These are phyloP conservation scores for Porogramme epimiltina DNA, from an alignment of 1,284 basidiomycete genomes.

Conservation along the genomic window DNA sequence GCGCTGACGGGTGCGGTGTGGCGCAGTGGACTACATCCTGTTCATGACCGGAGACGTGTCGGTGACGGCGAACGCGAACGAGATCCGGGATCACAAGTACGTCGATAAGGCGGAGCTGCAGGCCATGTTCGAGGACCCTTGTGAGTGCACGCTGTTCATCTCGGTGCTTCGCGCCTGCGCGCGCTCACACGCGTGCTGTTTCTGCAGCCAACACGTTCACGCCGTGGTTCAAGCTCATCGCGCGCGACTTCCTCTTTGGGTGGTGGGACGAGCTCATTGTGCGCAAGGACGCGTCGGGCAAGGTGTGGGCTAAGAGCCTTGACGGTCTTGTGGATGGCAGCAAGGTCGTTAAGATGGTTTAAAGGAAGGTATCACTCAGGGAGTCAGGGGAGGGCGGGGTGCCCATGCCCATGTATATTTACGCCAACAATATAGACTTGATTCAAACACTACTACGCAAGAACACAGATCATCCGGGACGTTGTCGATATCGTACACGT, in stretches of 20 bases:
- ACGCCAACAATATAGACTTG: neutral
- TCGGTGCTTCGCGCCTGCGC: slow-evolving; percentile 1
- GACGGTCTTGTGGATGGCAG: slow-evolving; percentile 70
- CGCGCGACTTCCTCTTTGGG: slow-evolving; percentile 93
- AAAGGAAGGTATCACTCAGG: too few relatives aligned
- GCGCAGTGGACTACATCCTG: slow-evolving; percentile 96
- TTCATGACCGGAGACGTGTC: slow-evolving; percentile 91
- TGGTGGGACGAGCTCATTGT: slow-evolving; percentile 95
- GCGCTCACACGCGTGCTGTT: slow-evolving; percentile 6
- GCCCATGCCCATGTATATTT: slow-evolving; percentile 1
- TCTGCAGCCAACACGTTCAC: slow-evolving; percentile 84
- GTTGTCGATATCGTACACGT: too few relatives aligned
- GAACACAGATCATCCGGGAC: too few relatives aligned
- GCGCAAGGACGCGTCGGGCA: slow-evolving; percentile 60
- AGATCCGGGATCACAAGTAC: slow-evolving; percentile 91
- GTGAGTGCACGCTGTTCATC: slow-evolving; percentile 40
- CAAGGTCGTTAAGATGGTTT: slow-evolving; percentile 79
- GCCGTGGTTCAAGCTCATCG: slow-evolving; percentile 99
- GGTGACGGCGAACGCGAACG: slow-evolving; percentile 87
- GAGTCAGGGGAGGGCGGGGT: neutral
- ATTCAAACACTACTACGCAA: too few relatives aligned
- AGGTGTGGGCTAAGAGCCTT: slow-evolving; percentile 69
- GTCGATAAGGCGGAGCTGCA: slow-evolving; percentile 90
- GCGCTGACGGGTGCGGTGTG: slow-evolving; percentile 8
- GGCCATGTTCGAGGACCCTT: slow-evolving; percentile 84